These are phyloP conservation scores for Apostasia shenzhenica DNA, from an alignment of 106 monocot species.

Conservation along the genomic window DNA sequence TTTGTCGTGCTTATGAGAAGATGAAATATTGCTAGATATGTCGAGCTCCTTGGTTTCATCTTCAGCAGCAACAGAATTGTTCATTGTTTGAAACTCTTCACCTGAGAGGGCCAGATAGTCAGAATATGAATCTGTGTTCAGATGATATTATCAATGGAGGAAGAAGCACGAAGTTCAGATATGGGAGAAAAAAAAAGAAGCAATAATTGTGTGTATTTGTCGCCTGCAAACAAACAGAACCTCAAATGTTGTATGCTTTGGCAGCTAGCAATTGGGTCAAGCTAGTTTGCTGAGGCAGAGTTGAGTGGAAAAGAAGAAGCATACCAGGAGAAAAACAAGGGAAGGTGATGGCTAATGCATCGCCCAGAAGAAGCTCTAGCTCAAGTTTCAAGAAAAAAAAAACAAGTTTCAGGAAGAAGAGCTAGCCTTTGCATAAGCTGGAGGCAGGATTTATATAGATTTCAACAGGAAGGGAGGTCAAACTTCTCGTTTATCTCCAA, in stretches of 20 bases:
- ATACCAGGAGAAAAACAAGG: not conserved
- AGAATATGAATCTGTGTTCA: not conserved
- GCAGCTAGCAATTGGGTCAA: too few species aligned
- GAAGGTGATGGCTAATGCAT: not conserved
- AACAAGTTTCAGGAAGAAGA: not conserved
- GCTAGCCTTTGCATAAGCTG: not conserved
- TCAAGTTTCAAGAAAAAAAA: too few species aligned
- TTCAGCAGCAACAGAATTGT: constrained; percentile 14
- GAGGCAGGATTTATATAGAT: too few species aligned
- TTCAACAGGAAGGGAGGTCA: too few species aligned
- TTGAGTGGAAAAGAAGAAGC: not conserved
- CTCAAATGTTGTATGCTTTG: too few species aligned
- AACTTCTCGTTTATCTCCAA: not conserved
- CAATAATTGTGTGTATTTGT: too few species aligned
- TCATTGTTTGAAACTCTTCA: constrained; percentile 11
- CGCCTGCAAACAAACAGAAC: too few species aligned
- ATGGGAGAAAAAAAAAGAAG: too few species aligned
- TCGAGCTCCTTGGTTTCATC: constrained; percentile 13
- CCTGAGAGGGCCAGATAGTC: not conserved
- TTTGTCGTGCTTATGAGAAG: constrained; percentile 1
- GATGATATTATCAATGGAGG: too few species aligned
- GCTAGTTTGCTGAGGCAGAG: too few species aligned
- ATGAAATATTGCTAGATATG: constrained; percentile 8
- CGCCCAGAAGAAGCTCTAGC: too few species aligned
- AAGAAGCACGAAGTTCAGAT: too few species aligned